phyloP scores from a whole-genome alignment of 768 basidiomycete genomes.

The Collybiopsis confluens region DNA sequence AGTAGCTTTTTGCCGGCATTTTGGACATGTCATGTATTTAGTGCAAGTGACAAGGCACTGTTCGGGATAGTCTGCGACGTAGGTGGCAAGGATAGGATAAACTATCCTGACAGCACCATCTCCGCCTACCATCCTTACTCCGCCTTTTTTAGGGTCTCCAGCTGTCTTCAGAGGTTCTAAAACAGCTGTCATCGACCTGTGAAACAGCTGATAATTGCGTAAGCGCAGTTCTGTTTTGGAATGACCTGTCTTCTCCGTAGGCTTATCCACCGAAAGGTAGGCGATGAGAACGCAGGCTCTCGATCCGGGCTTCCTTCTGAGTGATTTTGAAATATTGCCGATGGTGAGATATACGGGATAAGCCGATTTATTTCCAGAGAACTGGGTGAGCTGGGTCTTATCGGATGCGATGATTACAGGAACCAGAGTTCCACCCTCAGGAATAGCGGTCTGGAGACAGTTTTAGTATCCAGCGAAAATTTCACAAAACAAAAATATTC shows the following conservation, averaged over 20 bases:
- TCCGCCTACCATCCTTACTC: constrained; percentile 7
- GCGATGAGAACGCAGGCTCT: neutral
- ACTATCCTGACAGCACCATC: constrained; percentile 4
- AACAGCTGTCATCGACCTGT: neutral
- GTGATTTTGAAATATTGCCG: constrained; percentile 24
- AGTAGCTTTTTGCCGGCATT: neutral
- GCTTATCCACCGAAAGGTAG: neutral
- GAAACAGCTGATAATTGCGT: neutral
- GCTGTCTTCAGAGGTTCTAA: neutral
- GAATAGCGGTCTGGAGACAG: neutral
- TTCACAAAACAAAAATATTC: neutral
- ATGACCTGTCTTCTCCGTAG: neutral
- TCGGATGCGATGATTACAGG: constrained; percentile 30
- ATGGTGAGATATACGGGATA: constrained; percentile 32
- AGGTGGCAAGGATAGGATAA: constrained; percentile 7
- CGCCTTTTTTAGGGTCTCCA: neutral
- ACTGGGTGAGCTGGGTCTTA: constrained; percentile 26
- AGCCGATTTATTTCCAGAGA: constrained; percentile 23
- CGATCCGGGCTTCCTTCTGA: constrained; percentile 11
- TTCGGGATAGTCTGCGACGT: constrained; percentile 8
- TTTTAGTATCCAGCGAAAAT: neutral
- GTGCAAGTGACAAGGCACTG: neutral
- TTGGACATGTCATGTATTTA: neutral
- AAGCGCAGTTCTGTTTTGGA: neutral
- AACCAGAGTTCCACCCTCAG: constrained; percentile 13